These are phyloP conservation scores for Colletotrichum brevisporum DNA, from an alignment of 2,329 filamentous ascomycete genomes.

Conservation along the genomic window DNA sequence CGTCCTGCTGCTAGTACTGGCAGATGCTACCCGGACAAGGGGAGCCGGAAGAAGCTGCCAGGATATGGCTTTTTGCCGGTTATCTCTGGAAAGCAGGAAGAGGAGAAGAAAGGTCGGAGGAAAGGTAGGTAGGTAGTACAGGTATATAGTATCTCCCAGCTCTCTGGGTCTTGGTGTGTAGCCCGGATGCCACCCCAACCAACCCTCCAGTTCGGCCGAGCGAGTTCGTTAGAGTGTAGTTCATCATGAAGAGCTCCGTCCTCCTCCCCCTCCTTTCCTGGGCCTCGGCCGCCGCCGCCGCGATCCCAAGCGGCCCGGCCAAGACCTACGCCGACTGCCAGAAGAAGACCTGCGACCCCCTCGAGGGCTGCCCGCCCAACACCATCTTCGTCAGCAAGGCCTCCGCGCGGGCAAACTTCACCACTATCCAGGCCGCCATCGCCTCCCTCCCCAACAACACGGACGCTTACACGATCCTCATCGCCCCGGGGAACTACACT, in stretches of 20 bases:
- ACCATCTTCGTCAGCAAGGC: constrained; percentile 59
- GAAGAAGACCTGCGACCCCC: constrained; percentile 49
- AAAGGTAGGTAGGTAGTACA: neutral
- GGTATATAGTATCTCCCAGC: constrained; percentile 23
- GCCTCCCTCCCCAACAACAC: constrained; percentile 56
- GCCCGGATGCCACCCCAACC: constrained; percentile 2
- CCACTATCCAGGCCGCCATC: constrained; percentile 57
- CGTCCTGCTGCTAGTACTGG: neutral
- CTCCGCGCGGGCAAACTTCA: constrained; percentile 53
- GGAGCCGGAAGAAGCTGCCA: constrained; percentile 20
- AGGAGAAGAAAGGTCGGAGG: neutral
- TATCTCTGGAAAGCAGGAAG: neutral
- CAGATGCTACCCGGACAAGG: constrained; percentile 15
- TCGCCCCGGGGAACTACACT: constrained; percentile 71
- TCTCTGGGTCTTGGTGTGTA: neutral
- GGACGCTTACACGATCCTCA: constrained; percentile 67
- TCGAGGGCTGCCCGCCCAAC: constrained; percentile 54
- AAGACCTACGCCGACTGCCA: constrained; percentile 50
- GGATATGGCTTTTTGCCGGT: neutral
- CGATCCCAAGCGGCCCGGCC: constrained; percentile 42
- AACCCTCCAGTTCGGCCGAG: constrained; percentile 14
- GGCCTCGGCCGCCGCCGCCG: constrained; percentile 5
- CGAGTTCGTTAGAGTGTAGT: constrained; percentile 5
- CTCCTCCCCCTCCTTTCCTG: constrained; percentile 23
- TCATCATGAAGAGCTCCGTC: constrained; percentile 34